Percentiles rank a stretch among this genome's conserved stretches.
phyloP scores from a whole-genome alignment of 1,139 yeast species.

The Zygoascus hellenicus region DNA sequence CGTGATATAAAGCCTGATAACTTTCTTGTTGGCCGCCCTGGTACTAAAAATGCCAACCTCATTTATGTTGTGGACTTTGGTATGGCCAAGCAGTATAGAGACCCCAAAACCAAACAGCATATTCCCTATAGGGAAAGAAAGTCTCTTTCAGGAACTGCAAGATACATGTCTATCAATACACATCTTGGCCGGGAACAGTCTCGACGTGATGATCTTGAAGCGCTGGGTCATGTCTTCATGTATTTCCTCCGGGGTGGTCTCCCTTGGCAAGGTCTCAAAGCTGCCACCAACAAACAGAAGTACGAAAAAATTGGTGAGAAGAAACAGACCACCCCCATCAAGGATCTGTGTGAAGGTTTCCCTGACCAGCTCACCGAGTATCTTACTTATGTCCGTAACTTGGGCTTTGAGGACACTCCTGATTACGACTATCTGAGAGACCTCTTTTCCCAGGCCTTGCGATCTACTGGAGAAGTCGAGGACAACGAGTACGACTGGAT shows the following conservation, averaged over 20 bases:
- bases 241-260: conserved; percentile 89
- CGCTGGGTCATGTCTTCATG: conserved; percentile 91
- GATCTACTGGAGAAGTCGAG: conserved; percentile 62
- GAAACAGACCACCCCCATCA: conserved; percentile 78
- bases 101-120: conserved; percentile 90
- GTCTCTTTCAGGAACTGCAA: conserved; percentile 91
- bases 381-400: conserved; percentile 71
- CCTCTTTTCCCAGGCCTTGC: conserved; percentile 68
- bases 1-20: conserved; percentile 96
- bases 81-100: conserved; percentile 96
- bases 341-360: conserved; percentile 71
- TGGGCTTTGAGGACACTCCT: conserved; percentile 92
- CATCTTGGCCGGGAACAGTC: conserved; percentile 96
- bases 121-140: conserved; percentile 95
- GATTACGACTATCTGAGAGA: conserved; percentile 79
- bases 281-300: conserved; percentile 95
- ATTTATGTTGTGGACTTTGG: conserved; percentile 70
- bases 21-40: conserved; percentile 70
- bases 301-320: conserved; percentile 96
- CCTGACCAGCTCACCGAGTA: conserved; percentile 87
- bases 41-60: conserved; percentile 45
- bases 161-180: conserved; percentile 96
- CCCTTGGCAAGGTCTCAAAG: conserved; percentile 98
- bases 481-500: conserved; percentile 95
- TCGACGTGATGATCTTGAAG: conserved; percentile 92